Percentiles rank a stretch among this genome's conserved stretches.
phyloP scores from a whole-genome alignment of 345 rosid genomes.

The Anacardium occidentale region DNA sequence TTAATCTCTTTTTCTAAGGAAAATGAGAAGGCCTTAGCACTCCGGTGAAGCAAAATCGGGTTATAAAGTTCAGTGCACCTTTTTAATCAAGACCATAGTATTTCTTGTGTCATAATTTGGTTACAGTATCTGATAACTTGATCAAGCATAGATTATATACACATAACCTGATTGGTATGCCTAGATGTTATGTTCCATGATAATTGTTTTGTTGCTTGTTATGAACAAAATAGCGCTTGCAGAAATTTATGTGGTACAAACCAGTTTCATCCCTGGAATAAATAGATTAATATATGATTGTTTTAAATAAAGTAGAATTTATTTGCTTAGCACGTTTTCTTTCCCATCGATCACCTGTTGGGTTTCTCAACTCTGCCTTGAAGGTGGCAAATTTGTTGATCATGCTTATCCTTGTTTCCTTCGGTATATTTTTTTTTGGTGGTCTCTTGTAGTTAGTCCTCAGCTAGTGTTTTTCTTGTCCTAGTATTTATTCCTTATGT shows the following conservation, averaged over 20 bases:
- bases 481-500: background rate
- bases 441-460: background rate
- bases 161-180: background rate
- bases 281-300: background rate
- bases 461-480: background rate
- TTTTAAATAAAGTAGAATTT: background rate
- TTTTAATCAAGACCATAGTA: background rate
- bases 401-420: background rate
- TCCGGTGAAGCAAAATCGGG: background rate
- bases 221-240: background rate
- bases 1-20: constrained; percentile 3
- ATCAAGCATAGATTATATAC: background rate
- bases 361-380: background rate
- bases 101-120: background rate
- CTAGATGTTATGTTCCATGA: background rate
- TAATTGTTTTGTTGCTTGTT: background rate
- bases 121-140: background rate
- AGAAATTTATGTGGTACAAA: background rate
- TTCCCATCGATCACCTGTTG: background rate
- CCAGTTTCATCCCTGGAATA: constrained; percentile 1
- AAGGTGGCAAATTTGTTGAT: background rate
- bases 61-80: background rate
- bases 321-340: background rate
- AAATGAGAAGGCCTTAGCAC: background rate
- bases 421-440: background rate